Conservation (phyloP, 2,329 filamentous ascomycete species). For the Magnaporthales sp. region DNA sequence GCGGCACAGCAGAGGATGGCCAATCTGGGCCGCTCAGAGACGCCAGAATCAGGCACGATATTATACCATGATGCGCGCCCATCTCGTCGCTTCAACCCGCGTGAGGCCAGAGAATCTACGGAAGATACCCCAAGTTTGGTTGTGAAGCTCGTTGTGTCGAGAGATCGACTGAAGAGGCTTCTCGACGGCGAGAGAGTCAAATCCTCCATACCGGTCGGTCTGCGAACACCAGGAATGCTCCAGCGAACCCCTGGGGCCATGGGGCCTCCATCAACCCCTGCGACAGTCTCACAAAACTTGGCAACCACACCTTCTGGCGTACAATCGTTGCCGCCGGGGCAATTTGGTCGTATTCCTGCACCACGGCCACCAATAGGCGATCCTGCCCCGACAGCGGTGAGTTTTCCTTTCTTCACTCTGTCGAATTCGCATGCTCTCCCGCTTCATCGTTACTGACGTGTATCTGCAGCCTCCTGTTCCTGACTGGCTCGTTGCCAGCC, state of each 20-base stretch:
- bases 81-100: slow-evolving; percentile 45
- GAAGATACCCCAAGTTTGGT: slow-evolving; percentile 60
- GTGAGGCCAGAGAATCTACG: slow-evolving; percentile 70
- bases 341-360: slow-evolving; percentile 61
- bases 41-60: slow-evolving; percentile 61
- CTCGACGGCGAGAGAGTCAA: slow-evolving; percentile 34
- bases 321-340: slow-evolving; percentile 30
- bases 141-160: slow-evolving; percentile 66
- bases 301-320: slow-evolving; percentile 8
- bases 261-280: slow-evolving; percentile 41
- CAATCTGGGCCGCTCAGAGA: slow-evolving; percentile 74
- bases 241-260: slow-evolving; percentile 37
- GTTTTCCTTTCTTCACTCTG: slow-evolving; percentile 22
- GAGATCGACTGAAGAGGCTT: slow-evolving; percentile 61
- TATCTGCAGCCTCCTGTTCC: slow-evolving; percentile 33
- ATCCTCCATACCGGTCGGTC: slow-evolving; percentile 32
- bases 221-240: slow-evolving; percentile 33
- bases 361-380: slow-evolving; percentile 53
- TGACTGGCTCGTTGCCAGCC: slow-evolving; percentile 70
- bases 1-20: slow-evolving; percentile 84
- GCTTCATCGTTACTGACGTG: slow-evolving; percentile 5
- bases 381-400: slow-evolving; percentile 51
- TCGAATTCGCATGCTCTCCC: slow-evolving; percentile 10
- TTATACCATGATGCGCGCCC: slow-evolving; percentile 63
- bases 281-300: slow-evolving; percentile 19